These are phyloP conservation scores for Suillus bovinus DNA, from an alignment of 768 basidiomycete genomes.

Conservation along the genomic window DNA sequence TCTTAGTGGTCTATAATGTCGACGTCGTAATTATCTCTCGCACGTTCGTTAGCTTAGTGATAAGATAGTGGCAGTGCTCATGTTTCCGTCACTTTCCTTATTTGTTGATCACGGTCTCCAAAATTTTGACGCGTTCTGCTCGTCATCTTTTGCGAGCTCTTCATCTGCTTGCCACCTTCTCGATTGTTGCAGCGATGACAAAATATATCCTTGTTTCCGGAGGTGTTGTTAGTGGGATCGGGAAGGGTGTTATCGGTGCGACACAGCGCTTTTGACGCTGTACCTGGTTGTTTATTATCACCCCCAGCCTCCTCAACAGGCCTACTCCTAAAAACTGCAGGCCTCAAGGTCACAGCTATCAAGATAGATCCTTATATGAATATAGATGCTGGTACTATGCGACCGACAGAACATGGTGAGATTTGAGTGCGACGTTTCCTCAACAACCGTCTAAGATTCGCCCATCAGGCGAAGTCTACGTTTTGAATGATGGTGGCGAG, in stretches of 20 bases:
- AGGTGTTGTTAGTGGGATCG: conserved; percentile 97
- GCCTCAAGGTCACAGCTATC: conserved; percentile 96
- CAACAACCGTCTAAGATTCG: conserved; percentile 21
- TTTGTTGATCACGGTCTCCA: conserved; percentile 11
- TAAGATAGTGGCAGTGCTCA: conserved; percentile 13
- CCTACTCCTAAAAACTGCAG: conserved; percentile 90
- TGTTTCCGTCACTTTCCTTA: background rate
- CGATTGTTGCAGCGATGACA: conserved; percentile 54
- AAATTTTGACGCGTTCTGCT: conserved; percentile 19
- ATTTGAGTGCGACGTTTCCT: conserved; percentile 11
- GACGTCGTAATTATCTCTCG: no score
- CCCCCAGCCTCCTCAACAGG: conserved; percentile 91
- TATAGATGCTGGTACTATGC: conserved; percentile 99
- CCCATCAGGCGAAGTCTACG: conserved; percentile 89
- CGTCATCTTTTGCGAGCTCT: conserved; percentile 12
- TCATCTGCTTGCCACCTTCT: conserved; percentile 13
- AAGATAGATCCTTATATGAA: conserved; percentile 99
- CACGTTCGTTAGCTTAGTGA: background rate
- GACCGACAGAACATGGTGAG: conserved; percentile 96
- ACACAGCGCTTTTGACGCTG: conserved; percentile 20
- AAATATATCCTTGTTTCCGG: conserved; percentile 97
- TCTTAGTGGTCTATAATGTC: no score
- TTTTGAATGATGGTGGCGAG: conserved; percentile 97
- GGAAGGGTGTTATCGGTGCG: conserved; percentile 98
- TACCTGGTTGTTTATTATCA: conserved; percentile 22